These are phyloP conservation scores for Plasmodium inui DNA, from an alignment of 169 alveolate species.

Conservation along the genomic window DNA sequence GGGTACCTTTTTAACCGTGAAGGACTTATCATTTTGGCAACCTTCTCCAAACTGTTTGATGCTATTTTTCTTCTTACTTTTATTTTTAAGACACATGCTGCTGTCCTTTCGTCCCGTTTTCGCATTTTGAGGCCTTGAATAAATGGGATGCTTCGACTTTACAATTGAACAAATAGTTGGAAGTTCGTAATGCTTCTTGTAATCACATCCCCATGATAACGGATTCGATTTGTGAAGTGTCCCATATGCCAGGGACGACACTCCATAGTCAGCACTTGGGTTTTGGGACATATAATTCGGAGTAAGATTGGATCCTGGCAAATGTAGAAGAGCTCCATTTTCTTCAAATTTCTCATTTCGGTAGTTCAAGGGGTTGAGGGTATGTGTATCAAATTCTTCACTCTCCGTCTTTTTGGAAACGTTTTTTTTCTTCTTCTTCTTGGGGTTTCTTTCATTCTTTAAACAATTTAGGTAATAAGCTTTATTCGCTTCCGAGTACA, in stretches of 20 bases:
- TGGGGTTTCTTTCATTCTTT: slow-evolving; percentile 24
- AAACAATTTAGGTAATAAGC: slow-evolving; percentile 51
- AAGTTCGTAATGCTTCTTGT: slow-evolving; percentile 71
- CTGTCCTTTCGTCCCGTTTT: not conserved
- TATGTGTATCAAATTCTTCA: slow-evolving; percentile 52
- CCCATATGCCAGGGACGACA: slow-evolving; percentile 59
- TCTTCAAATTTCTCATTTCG: slow-evolving; percentile 70
- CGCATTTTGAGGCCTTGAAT: slow-evolving; percentile 41
- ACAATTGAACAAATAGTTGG: slow-evolving; percentile 77
- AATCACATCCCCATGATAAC: slow-evolving; percentile 63
- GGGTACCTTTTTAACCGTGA: slow-evolving; percentile 26
- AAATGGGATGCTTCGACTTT: slow-evolving; percentile 76
- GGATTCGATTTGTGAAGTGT: slow-evolving; percentile 75
- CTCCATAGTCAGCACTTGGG: slow-evolving; percentile 46
- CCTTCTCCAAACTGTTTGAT: not conserved
- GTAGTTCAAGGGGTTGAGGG: slow-evolving; percentile 52
- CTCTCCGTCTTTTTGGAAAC: slow-evolving; percentile 30
- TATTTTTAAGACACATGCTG: not conserved
- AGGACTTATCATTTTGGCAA: not conserved
- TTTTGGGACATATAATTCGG: slow-evolving; percentile 42
- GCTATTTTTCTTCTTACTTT: not conserved
- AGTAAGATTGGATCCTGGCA: slow-evolving; percentile 60
- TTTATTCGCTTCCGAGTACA: slow-evolving; percentile 72
- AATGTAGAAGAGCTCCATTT: slow-evolving; percentile 64
- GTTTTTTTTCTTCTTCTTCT: slow-evolving; percentile 34